Evolutionary conservation across 2,329 filamentous ascomycete species (phyloP).

Genomic region (Camillea tinctor): DNA sequence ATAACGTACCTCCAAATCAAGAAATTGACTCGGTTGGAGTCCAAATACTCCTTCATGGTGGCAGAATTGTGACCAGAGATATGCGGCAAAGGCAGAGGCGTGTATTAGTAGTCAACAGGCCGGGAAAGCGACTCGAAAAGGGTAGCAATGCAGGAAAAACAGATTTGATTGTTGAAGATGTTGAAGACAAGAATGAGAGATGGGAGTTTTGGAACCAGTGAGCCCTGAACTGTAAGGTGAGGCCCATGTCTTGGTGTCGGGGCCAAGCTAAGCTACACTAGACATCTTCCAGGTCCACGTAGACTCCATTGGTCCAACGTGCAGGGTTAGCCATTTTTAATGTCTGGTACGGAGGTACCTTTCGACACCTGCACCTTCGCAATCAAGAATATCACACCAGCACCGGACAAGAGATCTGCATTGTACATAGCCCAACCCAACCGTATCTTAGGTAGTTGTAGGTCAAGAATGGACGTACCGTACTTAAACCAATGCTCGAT

Average conservation of each 20-base stretch:
- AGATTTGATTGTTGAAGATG: slow-evolving; percentile 20
- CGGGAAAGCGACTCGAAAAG: slow-evolving; percentile 2
- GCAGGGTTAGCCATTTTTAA: slow-evolving; percentile 12
- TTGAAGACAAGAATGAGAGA: slow-evolving; percentile 28
- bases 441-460: not conserved
- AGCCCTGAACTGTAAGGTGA: slow-evolving; percentile 25
- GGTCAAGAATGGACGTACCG: not conserved
- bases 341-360: slow-evolving; percentile 3
- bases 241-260: slow-evolving; percentile 24
- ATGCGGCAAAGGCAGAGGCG: not conserved
- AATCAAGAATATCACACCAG: not conserved
- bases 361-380: not conserved
- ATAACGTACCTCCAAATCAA: slow-evolving; percentile 66
- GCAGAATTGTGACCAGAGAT: slow-evolving; percentile 4
- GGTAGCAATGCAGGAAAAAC: slow-evolving; percentile 9
- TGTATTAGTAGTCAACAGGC: not conserved
- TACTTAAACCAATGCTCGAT: not conserved
- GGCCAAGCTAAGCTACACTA: slow-evolving; percentile 20
- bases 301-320: slow-evolving; percentile 19
- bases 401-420: not conserved
- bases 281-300: slow-evolving; percentile 20
- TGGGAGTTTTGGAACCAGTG: slow-evolving; percentile 22
- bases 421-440: not conserved
- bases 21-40: slow-evolving; percentile 68
- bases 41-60: slow-evolving; percentile 61